phyloP scores from a whole-genome alignment of 495 filamentous ascomycete genomes.

The Margaritispora aquatica region DNA sequence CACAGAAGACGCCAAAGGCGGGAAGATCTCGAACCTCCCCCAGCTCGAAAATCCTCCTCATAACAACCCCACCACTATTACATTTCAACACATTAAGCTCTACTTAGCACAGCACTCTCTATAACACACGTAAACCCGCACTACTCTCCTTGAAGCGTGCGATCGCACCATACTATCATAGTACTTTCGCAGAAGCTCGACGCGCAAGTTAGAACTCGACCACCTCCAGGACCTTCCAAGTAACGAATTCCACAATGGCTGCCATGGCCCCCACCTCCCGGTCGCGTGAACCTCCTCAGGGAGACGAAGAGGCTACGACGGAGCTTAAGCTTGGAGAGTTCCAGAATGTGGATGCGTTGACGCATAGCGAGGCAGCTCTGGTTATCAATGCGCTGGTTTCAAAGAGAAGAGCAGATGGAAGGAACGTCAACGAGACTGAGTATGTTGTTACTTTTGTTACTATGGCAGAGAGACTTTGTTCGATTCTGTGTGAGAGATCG shows the following conservation, averaged over 20 bases:
- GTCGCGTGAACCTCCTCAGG: constrained; percentile 62
- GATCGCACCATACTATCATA: background rate
- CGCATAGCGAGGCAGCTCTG: constrained; percentile 82
- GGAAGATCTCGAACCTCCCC: background rate
- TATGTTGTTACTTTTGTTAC: constrained; percentile 24
- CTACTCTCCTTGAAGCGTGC: background rate
- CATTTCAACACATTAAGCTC: background rate
- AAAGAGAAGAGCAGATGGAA: constrained; percentile 58
- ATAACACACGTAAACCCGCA: background rate
- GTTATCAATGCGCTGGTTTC: constrained; percentile 83
- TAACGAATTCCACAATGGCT: constrained; percentile 7
- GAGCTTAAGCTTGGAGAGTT: constrained; percentile 88
- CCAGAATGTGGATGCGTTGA: constrained; percentile 77
- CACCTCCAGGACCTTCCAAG: background rate
- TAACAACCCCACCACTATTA: background rate
- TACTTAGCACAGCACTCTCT: background rate
- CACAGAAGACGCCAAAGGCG: background rate
- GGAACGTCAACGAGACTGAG: constrained; percentile 63
- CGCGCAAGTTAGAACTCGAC: background rate
- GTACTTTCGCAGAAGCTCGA: background rate
- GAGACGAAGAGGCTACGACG: constrained; percentile 81
- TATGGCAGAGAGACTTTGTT: too few species aligned
- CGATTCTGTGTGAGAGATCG: too few species aligned
- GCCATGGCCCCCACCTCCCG: constrained; percentile 34
- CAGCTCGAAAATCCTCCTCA: constrained; percentile 4